These are phyloP conservation scores for Hanseniaspora hatyaiensis DNA, from an alignment of 805 yeast species.

Conservation along the genomic window DNA sequence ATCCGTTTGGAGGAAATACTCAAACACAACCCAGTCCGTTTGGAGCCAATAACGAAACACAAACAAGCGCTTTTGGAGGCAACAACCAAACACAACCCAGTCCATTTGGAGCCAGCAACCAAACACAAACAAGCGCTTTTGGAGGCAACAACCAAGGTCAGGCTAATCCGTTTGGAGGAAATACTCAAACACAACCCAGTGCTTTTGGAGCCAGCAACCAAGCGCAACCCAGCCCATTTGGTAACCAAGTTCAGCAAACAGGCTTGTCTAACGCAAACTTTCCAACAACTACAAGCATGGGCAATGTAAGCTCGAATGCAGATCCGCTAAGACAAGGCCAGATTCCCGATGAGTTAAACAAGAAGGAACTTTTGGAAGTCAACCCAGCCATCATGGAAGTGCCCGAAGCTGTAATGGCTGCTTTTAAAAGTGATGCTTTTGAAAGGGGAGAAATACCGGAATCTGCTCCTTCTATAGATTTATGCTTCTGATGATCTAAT, in stretches of 20 bases:
- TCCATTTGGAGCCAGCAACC: background rate
- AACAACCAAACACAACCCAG: background rate
- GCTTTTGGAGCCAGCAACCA: slow-evolving; percentile 10
- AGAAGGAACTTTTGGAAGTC: background rate
- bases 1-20: background rate
- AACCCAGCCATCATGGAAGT: background rate
- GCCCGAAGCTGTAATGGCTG: background rate
- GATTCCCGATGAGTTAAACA: too few relatives aligned
- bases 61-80: background rate
- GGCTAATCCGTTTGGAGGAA: too few relatives aligned
- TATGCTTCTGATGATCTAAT: slow-evolving; percentile 8
- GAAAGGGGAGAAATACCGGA: slow-evolving; percentile 13
- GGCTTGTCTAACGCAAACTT: too few relatives aligned
- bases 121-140: too few relatives aligned
- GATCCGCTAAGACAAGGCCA: too few relatives aligned
- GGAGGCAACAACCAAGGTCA: too few relatives aligned
- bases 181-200: too few relatives aligned
- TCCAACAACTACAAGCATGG: too few relatives aligned
- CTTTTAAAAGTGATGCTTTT: slow-evolving; percentile 2
- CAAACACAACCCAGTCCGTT: slow-evolving; percentile 3
- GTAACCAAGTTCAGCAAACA: too few relatives aligned
- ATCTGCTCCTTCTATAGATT: slow-evolving; percentile 2
- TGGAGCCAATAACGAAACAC: slow-evolving; percentile 16
- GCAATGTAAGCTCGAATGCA: too few relatives aligned
- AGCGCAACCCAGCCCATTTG: slow-evolving; percentile 6